Base-by-base conservation (phyloP, 257 asterid genomes). In the Asclepias syriaca region DNA sequence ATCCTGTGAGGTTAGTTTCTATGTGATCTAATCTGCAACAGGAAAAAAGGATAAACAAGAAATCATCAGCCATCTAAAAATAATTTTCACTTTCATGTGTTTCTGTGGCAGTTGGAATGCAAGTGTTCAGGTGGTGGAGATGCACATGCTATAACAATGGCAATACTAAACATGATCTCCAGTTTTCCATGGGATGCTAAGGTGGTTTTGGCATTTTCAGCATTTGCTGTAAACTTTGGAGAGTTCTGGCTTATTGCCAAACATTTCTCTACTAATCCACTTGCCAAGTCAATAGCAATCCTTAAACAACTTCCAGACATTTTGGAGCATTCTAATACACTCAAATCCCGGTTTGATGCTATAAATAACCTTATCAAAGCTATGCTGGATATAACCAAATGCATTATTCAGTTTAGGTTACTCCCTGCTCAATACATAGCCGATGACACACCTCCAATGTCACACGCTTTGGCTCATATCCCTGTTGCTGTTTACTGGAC, bases 401-500 rank as follows among this genome's bases (percentile, higher is more conserved):
- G 88, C 79, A 77, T 92, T 72, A 78, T 84, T 18, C 87, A 84
- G 71, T 82, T 92, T 56, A 81, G 76, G 49, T 70, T 48, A 24
- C 82, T 92, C 14, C 97, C 98, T 6, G 24, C 85, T 8, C 83
- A 85, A 29, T 92, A 90, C 76, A 81, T 88, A 22, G 39, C 86
- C 0, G 81, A 80, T 3, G 92, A 90, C 9, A 82, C 84, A 3
- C 90, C 89, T 55, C 86, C 90, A 0, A 43, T 86, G 83, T 55
- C 74, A 0, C 65, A 53, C 27, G 97, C 90, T 1, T 29, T 77
- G 51, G 73, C 78, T 16, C 84, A 85, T 68, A 63, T 88, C 67
- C 94, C 96, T 1, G 55, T 78, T 22, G 91, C 90, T 11, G 95
- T 88, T 45, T 90, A 92, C 69, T 92, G 96, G 98, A 82, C 85